phyloP scores from a whole-genome alignment of 345 rosid genomes.

The Aquilaria malaccensis region DNA sequence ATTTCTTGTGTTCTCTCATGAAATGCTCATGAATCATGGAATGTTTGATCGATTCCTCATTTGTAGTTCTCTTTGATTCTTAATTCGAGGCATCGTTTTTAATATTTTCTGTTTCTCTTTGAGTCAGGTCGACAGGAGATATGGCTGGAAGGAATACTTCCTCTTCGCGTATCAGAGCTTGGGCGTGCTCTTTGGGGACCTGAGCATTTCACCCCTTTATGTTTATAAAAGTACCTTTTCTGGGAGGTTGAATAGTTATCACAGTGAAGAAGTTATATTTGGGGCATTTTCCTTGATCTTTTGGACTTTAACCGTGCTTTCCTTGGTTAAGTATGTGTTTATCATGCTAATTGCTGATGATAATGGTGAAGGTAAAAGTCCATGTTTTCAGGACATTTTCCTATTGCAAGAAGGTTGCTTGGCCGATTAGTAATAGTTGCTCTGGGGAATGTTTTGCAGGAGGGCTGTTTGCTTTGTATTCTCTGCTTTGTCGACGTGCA shows the following conservation, averaged over 20 bases:
- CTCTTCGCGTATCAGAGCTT: constrained; percentile 83
- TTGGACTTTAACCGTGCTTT: constrained; percentile 78
- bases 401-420: background rate
- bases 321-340: constrained; percentile 64
- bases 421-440: constrained; percentile 11
- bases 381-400: background rate
- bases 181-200: constrained; percentile 67
- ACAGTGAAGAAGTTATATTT: constrained; percentile 55
- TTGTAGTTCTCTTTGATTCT: too few relatives aligned
- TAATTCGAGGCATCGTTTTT: too few relatives aligned
- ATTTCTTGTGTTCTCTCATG: too few relatives aligned
- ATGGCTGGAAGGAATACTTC: constrained; percentile 39
- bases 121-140: constrained; percentile 54
- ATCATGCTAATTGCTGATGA: constrained; percentile 61
- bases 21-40: too few relatives aligned
- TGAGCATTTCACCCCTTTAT: constrained; percentile 82
- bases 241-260: constrained; percentile 49
- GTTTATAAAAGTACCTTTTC: constrained; percentile 76
- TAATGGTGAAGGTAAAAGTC: constrained; percentile 75
- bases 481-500: constrained; percentile 77
- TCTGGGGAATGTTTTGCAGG: constrained; percentile 41
- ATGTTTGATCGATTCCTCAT: too few relatives aligned
- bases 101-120: constrained; percentile 5
- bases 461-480: constrained; percentile 77
- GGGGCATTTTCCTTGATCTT: constrained; percentile 84